Conservation (phyloP, 2,329 filamentous ascomycete species). For the Fusarium redolens region DNA sequence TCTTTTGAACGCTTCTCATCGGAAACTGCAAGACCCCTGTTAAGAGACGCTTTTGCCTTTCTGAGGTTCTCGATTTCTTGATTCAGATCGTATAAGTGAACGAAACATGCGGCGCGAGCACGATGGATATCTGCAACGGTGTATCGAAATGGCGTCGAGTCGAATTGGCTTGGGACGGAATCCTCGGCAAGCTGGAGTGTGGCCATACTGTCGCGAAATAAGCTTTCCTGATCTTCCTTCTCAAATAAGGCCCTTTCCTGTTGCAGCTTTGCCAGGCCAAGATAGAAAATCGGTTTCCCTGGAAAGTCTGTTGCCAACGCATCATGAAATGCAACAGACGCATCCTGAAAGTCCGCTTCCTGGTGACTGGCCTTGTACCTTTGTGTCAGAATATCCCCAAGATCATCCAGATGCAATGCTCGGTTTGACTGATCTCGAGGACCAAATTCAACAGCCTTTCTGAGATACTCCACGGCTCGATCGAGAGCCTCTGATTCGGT, state of each 20-base stretch:
- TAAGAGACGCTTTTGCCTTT: background rate
- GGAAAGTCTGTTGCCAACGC: background rate
- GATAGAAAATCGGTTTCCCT: background rate
- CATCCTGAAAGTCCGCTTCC: background rate
- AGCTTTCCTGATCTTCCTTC: fast-evolving
- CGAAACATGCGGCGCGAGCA: background rate
- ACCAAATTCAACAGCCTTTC: background rate
- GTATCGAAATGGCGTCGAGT: background rate
- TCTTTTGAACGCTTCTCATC: background rate
- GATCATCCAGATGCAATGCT: background rate
- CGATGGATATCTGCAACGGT: background rate
- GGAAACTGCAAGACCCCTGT: background rate
- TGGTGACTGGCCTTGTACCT: background rate
- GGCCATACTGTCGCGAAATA: background rate
- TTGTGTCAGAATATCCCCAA: background rate
- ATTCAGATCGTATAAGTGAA: background rate
- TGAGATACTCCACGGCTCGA: background rate
- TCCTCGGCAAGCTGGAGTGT: background rate
- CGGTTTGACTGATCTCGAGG: background rate
- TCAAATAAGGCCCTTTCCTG: background rate
- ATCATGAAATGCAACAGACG: background rate
- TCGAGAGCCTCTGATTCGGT: background rate
- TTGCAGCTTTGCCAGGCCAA: background rate
- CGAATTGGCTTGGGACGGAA: background rate
- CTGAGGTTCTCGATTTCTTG: background rate